Percentiles rank a stretch among this genome's conserved stretches.
phyloP scores from a whole-genome alignment of 495 filamentous ascomycete genomes.

The Lineolata rhizophorae region DNA sequence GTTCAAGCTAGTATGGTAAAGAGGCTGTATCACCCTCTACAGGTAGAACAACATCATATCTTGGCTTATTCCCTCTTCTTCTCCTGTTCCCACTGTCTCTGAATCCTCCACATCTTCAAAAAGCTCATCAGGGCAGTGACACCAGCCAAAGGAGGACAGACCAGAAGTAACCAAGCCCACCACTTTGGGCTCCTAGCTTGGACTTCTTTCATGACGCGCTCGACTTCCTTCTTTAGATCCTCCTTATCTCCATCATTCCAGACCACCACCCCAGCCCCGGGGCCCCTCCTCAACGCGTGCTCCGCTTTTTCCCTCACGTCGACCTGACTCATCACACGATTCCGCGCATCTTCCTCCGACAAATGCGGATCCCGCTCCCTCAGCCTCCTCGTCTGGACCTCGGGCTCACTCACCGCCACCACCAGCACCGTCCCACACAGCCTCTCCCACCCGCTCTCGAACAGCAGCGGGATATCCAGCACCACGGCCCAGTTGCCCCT shows the following conservation, averaged over 20 bases:
- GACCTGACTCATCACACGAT: constrained; percentile 62
- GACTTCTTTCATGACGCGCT: constrained; percentile 37
- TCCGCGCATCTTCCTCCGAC: constrained; percentile 55
- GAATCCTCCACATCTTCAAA: constrained; percentile 39
- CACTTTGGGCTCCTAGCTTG: constrained; percentile 39
- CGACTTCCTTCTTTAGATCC: constrained; percentile 41
- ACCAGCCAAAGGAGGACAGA: constrained; percentile 49
- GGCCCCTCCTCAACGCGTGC: constrained; percentile 39
- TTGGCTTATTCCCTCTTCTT: constrained; percentile 46
- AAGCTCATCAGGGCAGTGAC: constrained; percentile 41
- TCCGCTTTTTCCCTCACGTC: constrained; percentile 63
- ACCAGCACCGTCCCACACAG: constrained; percentile 69
- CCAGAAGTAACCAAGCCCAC: constrained; percentile 59
- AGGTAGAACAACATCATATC: too few species aligned
- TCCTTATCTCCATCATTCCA: constrained; percentile 64
- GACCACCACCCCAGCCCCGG: constrained; percentile 46
- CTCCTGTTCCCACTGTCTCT: constrained; percentile 45
- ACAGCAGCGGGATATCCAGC: constrained; percentile 81
- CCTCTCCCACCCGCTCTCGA: constrained; percentile 62
- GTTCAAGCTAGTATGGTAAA: too few species aligned
- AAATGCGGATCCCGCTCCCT: constrained; percentile 49
- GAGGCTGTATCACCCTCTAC: too few species aligned
- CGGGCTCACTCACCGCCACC: constrained; percentile 53
- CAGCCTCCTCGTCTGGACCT: constrained; percentile 58
- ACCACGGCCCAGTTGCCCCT: constrained; percentile 65